Evolutionary conservation across 1,284 basidiomycete species (phyloP), one percentile per base, ranked within the genome.

Genomic region (Cronartium quercuum): DNA sequence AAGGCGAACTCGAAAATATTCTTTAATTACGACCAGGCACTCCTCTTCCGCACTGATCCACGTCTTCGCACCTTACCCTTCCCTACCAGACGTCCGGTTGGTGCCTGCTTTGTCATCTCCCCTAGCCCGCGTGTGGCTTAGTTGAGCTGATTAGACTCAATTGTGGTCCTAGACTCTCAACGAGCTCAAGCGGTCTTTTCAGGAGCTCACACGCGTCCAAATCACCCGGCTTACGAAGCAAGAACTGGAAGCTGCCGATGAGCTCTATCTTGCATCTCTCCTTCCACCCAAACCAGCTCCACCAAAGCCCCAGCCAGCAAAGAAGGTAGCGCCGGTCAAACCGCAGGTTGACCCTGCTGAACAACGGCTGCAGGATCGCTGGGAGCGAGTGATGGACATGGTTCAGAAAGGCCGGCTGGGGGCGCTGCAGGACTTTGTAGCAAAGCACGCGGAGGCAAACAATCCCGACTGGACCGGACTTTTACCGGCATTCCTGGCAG

Each of bases 61-160:
- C 86, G 94, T 58, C 83, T 97, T 41, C 87, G 93, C 64, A 90
- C 88, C 0, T 95, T 95, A 82, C 92, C 93, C 0, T 97, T 97
- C 82, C 92, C 92, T 5, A 97, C 94, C 1, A 88, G 92, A 38
- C 86, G 94, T 78, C 93, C 94, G 9, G 92, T 94, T 81, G 77
- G 90, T 85, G 42, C 51, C 24, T 42, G 7, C 66, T 21, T 37
- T 40, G 18, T 7, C 21, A 29, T 40, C n/a, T 24, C 15, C 12
- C 21, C n/a, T n/a, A n/a, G n/a, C n/a, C n/a, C n/a, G n/a, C n/a
- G n/a, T n/a, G n/a, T n/a, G n/a, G n/a, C n/a, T n/a, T n/a, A n/a
- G n/a, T n/a, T n/a, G n/a, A n/a, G n/a, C n/a, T n/a, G n/a, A n/a
- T n/a, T 47, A 21, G 40, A n/a, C 21, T 40, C 4, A 40, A n/a